Conservation (phyloP, 2,329 filamentous ascomycete species). For the Aspergillus proliferans region DNA sequence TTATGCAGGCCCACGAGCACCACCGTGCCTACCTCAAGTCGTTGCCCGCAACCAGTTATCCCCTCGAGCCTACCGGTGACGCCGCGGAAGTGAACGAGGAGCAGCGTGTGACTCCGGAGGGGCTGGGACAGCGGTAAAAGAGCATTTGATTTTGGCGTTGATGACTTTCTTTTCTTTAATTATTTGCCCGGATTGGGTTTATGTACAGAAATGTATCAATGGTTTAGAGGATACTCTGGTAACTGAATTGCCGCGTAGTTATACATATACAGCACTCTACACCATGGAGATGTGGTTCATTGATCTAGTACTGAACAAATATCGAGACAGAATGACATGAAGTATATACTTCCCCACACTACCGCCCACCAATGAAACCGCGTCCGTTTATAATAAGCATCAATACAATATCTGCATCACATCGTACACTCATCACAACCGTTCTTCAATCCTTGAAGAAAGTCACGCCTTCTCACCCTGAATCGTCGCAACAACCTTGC, state of each 20-base stretch:
- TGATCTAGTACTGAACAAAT: conserved; percentile 1
- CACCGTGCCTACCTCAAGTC: conserved; percentile 79
- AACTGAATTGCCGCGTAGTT: too few species aligned
- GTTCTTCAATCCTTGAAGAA: conserved; percentile 1
- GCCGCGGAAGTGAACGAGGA: conserved; percentile 53
- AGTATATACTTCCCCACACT: not conserved
- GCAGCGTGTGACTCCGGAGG: conserved; percentile 54
- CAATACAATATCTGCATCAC: not conserved
- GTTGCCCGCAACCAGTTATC: conserved; percentile 72
- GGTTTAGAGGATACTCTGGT: too few species aligned
- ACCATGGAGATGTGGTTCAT: too few species aligned
- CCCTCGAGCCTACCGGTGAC: conserved; percentile 59
- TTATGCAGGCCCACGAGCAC: conserved; percentile 73
- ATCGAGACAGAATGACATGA: not conserved
- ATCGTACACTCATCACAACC: conserved; percentile 12
- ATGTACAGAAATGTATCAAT: conserved; percentile 31
- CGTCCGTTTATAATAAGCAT: not conserved
- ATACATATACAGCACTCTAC: too few species aligned
- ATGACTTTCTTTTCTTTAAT: conserved; percentile 20
- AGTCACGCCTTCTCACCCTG: conserved; percentile 66
- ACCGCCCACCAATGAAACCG: not conserved
- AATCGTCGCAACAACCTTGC: conserved; percentile 85
- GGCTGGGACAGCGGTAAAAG: conserved; percentile 54
- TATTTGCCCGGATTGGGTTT: conserved; percentile 21
- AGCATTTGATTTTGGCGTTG: conserved; percentile 29